Base-by-base conservation (phyloP, 208 protist species). In the Trypanosoma conorhini region DNA sequence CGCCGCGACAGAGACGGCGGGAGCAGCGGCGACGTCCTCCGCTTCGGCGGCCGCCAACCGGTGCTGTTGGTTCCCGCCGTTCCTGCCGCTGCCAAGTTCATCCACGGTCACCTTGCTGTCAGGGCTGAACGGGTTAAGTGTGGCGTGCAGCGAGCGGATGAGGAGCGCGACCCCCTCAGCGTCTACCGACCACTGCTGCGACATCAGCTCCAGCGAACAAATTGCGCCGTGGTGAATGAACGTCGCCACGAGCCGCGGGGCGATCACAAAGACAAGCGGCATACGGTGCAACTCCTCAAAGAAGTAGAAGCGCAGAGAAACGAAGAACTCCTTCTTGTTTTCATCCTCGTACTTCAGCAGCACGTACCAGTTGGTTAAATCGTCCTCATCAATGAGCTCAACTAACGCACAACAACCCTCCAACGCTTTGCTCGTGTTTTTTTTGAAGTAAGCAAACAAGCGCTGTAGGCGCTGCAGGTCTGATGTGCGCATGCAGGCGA, bases 131-230 rank as follows among this genome's bases (percentile, higher is more conserved):
- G 85, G 85, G 76, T 93, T 85, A 10, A 95, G 72, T 24, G 90
- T 93, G 24, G 81, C 79, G 58, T 88, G 72, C 21, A 95, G 75
- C 12, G 87, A 74, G 72, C 76, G 73, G 7, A 95, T 48, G 31
- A 95, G 79, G 3, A 95, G 55, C 0, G 44, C 48, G 31, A 93
- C 44, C 54, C 82, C 84, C 35, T 87, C 76, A 9, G 70, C 59
- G 19, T 79, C 85, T 50, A 82, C 77, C 38, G 77, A 76, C 87
- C 90, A 95, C 38, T 76, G 52, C 70, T 92, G 88, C 22, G 90
- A 86, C 85, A 95, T 89, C n/a, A 95, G 76, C 70, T 95, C 87
- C 4, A 95, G 76, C 8, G 90, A 91, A 66, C 90, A 95, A 12
- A 95, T 76, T 15, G 86, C 84, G 31, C 90, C 90, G 70, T 88